Evolutionary conservation across 1,139 yeast genomes (phyloP).

Genomic region (Taphrina populina): DNA sequence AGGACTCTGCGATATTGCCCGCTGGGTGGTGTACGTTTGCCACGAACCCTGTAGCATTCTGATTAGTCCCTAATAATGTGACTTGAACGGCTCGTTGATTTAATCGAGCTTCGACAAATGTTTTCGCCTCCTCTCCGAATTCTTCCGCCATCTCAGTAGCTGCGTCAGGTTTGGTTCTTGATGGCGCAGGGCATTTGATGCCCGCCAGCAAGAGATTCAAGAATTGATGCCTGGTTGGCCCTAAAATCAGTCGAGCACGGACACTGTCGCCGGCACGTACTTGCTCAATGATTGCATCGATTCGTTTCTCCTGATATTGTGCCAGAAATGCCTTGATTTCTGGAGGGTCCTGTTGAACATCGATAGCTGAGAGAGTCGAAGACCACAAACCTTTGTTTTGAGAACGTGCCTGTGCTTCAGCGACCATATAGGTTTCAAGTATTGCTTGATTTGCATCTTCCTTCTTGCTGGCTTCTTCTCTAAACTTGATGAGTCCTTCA

Average conservation of each 20-base stretch:
- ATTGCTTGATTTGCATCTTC: conserved; percentile 4
- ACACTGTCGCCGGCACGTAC: conserved; percentile 78
- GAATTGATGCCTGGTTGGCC: conserved; percentile 49
- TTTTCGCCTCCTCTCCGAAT: conserved; percentile 65
- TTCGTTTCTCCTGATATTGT: conserved; percentile 40
- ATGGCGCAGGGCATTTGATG: conserved; percentile 67
- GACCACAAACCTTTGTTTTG: conserved; percentile 16
- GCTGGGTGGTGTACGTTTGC: conserved; percentile 58
- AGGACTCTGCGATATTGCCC: conserved; percentile 69
- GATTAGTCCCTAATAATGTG: conserved; percentile 59
- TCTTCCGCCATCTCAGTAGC: conserved; percentile 47
- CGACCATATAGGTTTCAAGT: conserved; percentile 2
- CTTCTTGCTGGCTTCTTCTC: conserved; percentile 1
- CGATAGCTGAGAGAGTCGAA: background rate
- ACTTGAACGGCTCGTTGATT: conserved; percentile 64
- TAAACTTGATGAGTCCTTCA: conserved; percentile 5
- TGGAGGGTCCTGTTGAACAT: conserved; percentile 6
- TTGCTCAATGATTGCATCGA: conserved; percentile 63
- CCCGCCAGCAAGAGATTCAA: conserved; percentile 72
- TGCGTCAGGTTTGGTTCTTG: conserved; percentile 46
- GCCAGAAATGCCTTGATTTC: background rate
- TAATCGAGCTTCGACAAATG: conserved; percentile 64
- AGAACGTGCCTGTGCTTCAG: conserved; percentile 16
- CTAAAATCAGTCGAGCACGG: conserved; percentile 55
- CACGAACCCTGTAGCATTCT: conserved; percentile 59